Evolutionary conservation across 345 rosid genomes (phyloP).

Genomic region (Arabidopsis thaliana): TAIR10.1 NC_003070.9:12948001-12948500

Average conservation of each 20-base stretch:
- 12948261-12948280: slow-evolving; percentile 69
- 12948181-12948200: slow-evolving; percentile 72
- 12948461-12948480: slow-evolving; percentile 57
- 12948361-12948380: slow-evolving; percentile 66
- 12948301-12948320: background rate
- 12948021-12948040: slow-evolving; percentile 66
- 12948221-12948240: slow-evolving; percentile 70
- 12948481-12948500: background rate
- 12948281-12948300: slow-evolving; percentile 1
- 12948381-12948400: slow-evolving; percentile 84
- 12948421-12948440: slow-evolving; percentile 85
- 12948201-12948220: slow-evolving; percentile 59
- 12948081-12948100: background rate
- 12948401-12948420: slow-evolving; percentile 89
- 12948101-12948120: background rate
- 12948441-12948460: slow-evolving; percentile 66
- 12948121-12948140: background rate
- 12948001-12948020: slow-evolving; percentile 70
- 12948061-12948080: slow-evolving; percentile 65
- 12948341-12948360: too few species aligned
- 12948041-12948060: slow-evolving; percentile 67
- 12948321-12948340: too few species aligned
- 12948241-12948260: slow-evolving; percentile 63
- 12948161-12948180: slow-evolving; percentile 74
- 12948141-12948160: slow-evolving; percentile 13